These are phyloP conservation scores for Vanrija pseudolonga DNA, from an alignment of 1,284 basidiomycete species.

Conservation along the genomic window DNA sequence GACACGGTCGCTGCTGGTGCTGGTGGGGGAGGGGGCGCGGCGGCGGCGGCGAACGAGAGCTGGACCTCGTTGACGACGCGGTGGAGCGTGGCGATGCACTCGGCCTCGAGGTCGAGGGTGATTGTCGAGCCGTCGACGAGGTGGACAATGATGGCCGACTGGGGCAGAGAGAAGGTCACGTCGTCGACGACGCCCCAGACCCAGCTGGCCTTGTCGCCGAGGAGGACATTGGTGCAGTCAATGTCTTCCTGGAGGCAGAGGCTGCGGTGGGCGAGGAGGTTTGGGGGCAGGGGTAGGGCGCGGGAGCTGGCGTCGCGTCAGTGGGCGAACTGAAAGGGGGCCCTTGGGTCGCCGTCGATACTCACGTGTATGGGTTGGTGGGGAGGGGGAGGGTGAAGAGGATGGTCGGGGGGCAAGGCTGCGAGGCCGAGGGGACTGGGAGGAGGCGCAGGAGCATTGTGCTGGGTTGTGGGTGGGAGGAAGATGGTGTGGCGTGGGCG, in stretches of 20 bases:
- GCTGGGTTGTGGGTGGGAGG: background rate
- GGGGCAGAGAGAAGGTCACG: constrained; percentile 45
- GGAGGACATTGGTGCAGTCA: constrained; percentile 45
- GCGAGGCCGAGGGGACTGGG: constrained; percentile 53
- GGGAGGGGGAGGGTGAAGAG: constrained; percentile 66
- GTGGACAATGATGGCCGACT: constrained; percentile 35
- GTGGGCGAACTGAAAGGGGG: no score
- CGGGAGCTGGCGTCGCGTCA: constrained; percentile 19
- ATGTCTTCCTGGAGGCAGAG: constrained; percentile 47
- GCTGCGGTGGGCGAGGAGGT: constrained; percentile 45
- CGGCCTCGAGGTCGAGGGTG: constrained; percentile 30
- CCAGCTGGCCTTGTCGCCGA: constrained; percentile 50
- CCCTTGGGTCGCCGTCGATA: constrained; percentile 1
- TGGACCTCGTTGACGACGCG: constrained; percentile 46
- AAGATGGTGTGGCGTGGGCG: background rate
- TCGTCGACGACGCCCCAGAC: constrained; percentile 46
- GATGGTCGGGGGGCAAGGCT: constrained; percentile 61
- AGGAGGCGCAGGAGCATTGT: constrained; percentile 68
- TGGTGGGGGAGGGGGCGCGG: constrained; percentile 18
- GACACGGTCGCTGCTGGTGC: constrained; percentile 24
- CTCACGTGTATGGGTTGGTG: constrained; percentile 53
- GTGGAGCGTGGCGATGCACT: constrained; percentile 31
- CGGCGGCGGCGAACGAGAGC: constrained; percentile 41
- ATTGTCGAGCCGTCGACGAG: constrained; percentile 42
- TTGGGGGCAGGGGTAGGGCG: constrained; percentile 45